These are phyloP conservation scores for Entelexis sorbosivorans DNA, from an alignment of 1,139 yeast species.

Conservation along the genomic window DNA sequence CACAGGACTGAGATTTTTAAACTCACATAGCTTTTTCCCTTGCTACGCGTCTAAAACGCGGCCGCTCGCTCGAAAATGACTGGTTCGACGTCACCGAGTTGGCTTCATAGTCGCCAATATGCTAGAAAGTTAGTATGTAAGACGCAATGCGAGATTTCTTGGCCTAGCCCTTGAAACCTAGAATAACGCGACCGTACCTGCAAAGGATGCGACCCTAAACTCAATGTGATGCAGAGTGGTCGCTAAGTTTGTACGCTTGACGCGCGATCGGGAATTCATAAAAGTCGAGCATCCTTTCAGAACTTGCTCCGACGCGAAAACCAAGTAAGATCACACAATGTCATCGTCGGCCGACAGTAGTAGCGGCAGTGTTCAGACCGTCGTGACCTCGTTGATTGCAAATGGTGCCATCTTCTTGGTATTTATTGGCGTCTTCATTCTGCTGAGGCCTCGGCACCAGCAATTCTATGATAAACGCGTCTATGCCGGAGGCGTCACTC, in stretches of 20 bases:
- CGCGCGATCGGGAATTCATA: not conserved
- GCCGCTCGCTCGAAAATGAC: too few species aligned
- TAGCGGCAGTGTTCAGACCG: conserved; percentile 21
- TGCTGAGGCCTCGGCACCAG: conserved; percentile 50
- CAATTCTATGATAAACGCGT: conserved; percentile 79
- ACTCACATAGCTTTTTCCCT: too few species aligned
- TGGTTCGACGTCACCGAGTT: too few species aligned
- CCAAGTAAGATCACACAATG: not conserved
- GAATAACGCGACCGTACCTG: not conserved
- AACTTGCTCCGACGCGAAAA: too few species aligned
- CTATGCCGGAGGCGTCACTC: conserved; percentile 39
- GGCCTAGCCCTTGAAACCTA: not conserved
- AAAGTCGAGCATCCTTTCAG: not conserved
- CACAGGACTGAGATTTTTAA: not conserved
- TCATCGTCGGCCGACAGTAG: not conserved
- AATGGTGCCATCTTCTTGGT: conserved; percentile 48
- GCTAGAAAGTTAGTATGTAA: not conserved
- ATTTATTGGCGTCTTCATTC: conserved; percentile 48
- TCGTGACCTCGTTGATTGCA: conserved; percentile 36
- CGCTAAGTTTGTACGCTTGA: not conserved
- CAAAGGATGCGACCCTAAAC: not conserved
- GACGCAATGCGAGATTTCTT: not conserved
- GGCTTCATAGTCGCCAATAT: too few species aligned
- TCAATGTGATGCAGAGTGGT: not conserved
- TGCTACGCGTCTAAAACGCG: too few species aligned